Conservation (phyloP, 371 early-diverging fungal species). For the Saksenaea vasiformis region DNA sequence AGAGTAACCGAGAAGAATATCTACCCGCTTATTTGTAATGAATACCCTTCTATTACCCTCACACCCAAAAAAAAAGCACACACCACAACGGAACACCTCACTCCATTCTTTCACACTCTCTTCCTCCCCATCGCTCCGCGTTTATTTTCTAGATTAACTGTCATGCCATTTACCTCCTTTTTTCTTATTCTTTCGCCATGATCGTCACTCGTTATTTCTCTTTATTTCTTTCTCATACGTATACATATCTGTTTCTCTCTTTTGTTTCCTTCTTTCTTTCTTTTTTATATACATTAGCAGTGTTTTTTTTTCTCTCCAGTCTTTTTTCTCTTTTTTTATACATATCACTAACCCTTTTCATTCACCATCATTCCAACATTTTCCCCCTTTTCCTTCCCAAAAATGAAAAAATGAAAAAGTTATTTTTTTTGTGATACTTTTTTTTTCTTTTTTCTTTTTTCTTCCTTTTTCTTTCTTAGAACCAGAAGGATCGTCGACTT, state of each 20-base stretch:
- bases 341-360: neutral
- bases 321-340: conserved; percentile 7
- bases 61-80: neutral
- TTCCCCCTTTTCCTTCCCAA: neutral
- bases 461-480: conserved; percentile 3
- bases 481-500: conserved; percentile 15
- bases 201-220: neutral
- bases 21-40: conserved; percentile 1
- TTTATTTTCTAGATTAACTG: neutral
- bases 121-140: neutral
- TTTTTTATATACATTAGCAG: conserved; percentile 5
- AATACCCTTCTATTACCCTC: neutral
- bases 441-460: neutral
- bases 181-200: neutral
- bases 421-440: neutral
- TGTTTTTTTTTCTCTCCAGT: conserved; percentile 3
- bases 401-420: neutral
- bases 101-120: neutral
- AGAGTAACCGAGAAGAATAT: conserved; percentile 45
- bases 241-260: conserved; percentile 5
- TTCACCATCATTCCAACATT: neutral
- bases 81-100: neutral
- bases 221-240: conserved; percentile 2
- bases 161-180: neutral
- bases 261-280: no score